Percentiles rank a stretch among this genome's conserved stretches.
phyloP scores from a whole-genome alignment of 306 rosid species.

The Dryas alaskensis region DNA sequence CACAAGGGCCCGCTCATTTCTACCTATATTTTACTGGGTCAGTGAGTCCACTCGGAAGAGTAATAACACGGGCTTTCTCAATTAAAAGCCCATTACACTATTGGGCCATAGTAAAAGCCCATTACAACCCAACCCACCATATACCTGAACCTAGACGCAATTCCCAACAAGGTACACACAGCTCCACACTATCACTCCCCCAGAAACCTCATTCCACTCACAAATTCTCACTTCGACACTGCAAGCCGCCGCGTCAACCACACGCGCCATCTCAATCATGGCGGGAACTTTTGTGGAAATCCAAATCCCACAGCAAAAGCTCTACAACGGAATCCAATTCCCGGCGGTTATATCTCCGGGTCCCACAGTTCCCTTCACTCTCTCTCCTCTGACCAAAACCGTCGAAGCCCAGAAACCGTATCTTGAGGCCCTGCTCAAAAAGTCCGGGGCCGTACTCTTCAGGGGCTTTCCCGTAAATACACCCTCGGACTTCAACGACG shows the following conservation, averaged over 20 bases:
- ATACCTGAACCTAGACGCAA: background rate
- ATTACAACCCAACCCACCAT: background rate
- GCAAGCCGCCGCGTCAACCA: background rate
- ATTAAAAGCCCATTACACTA: background rate
- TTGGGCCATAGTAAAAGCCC: background rate
- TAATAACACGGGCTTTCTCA: too few relatives aligned
- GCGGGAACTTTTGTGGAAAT: constrained; percentile 35
- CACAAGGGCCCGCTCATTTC: constrained; percentile 8
- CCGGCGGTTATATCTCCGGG: constrained; percentile 44
- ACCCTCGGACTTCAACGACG: constrained; percentile 70
- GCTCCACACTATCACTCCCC: background rate
- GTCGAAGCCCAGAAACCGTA: constrained; percentile 44
- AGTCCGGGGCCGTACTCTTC: constrained; percentile 68
- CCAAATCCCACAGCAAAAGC: constrained; percentile 59
- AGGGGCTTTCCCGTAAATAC: constrained; percentile 53
- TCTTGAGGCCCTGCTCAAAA: constrained; percentile 48
- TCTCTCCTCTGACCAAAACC: constrained; percentile 30
- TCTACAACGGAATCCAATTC: constrained; percentile 45
- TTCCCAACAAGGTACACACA: background rate
- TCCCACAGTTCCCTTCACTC: constrained; percentile 17
- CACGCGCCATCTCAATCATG: constrained; percentile 14
- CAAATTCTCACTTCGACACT: background rate
- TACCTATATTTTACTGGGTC: background rate
- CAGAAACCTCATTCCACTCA: background rate
- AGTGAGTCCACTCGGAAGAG: too few relatives aligned